phyloP scores from a whole-genome alignment of 768 basidiomycete genomes.

The Suillus cothurnatus region DNA sequence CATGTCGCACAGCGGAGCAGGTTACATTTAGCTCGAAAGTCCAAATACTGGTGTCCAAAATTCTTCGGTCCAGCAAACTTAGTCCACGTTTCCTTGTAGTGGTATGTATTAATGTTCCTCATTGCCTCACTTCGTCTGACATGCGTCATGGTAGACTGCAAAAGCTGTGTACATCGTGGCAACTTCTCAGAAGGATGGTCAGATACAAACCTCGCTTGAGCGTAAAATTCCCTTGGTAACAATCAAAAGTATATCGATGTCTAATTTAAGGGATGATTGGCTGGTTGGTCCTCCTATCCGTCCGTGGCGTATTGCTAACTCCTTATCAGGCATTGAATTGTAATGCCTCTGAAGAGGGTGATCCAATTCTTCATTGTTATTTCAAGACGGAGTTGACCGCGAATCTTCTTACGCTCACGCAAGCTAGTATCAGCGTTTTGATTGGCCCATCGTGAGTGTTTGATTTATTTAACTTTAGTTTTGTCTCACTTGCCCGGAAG shows the following conservation, averaged over 20 bases:
- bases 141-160: conserved; percentile 22
- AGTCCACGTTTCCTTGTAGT: conserved; percentile 89
- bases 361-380: conserved; percentile 85
- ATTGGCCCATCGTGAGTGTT: conserved; percentile 75
- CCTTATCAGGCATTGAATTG: conserved; percentile 74
- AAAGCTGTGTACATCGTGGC: conserved; percentile 85
- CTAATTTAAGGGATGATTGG: conserved; percentile 94
- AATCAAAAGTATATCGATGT: conserved; percentile 85
- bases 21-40: conserved; percentile 84
- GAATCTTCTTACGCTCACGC: conserved; percentile 79
- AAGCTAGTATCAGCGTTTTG: conserved; percentile 69
- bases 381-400: conserved; percentile 96
- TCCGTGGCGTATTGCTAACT: conserved; percentile 10
- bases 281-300: conserved; percentile 54
- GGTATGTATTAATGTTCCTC: conserved; percentile 50
- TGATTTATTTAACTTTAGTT: neutral
- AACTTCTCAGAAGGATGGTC: conserved; percentile 62
- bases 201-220: conserved; percentile 61
- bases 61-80: conserved; percentile 85
- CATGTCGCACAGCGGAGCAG: conserved; percentile 55
- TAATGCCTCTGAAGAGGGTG: conserved; percentile 85
- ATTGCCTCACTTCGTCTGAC: neutral
- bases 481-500: conserved; percentile 42
- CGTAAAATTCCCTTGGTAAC: conserved; percentile 89
- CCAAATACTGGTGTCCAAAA: conserved; percentile 83